Conservation (phyloP, 805 yeast species). For the Pichia paraexigua region DNA sequence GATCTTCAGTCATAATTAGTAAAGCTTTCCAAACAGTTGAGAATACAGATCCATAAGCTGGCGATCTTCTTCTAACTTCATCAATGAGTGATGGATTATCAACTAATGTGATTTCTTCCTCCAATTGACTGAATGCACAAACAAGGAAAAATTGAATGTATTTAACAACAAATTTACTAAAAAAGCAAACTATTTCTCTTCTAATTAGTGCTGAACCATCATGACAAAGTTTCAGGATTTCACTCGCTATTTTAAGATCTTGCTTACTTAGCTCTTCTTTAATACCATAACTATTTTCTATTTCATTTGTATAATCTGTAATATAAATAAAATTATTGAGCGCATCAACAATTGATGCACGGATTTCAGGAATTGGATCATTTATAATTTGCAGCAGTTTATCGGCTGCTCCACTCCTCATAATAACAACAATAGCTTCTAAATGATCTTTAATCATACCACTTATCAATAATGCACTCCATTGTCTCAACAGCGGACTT, state of each 20-base stretch:
- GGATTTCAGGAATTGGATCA: constrained; percentile 93
- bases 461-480: constrained; percentile 78
- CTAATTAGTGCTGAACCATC: constrained; percentile 91
- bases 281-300: constrained; percentile 19
- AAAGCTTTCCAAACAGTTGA: constrained; percentile 84
- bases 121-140: constrained; percentile 77
- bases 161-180: constrained; percentile 64
- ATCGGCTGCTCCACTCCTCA: constrained; percentile 54
- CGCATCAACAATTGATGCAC: constrained; percentile 75
- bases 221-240: constrained; percentile 57
- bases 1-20: constrained; percentile 76
- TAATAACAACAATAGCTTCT: constrained; percentile 66
- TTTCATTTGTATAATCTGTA: constrained; percentile 36
- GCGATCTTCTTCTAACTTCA: constrained; percentile 56
- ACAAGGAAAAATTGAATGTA: constrained; percentile 72
- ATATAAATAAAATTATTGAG: constrained; percentile 51
- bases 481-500: constrained; percentile 80
- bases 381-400: constrained; percentile 50
- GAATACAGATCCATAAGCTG: constrained; percentile 83
- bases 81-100: constrained; percentile 56
- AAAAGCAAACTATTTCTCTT: constrained; percentile 70
- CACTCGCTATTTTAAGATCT: constrained; percentile 63
- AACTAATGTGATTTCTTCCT: constrained; percentile 63
- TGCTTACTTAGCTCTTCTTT: constrained; percentile 48
- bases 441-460: constrained; percentile 67